Evolutionary conservation across 2,329 filamentous ascomycete genomes (phyloP).

Genomic region (Hawksworthiomyces lignivorus): DNA sequence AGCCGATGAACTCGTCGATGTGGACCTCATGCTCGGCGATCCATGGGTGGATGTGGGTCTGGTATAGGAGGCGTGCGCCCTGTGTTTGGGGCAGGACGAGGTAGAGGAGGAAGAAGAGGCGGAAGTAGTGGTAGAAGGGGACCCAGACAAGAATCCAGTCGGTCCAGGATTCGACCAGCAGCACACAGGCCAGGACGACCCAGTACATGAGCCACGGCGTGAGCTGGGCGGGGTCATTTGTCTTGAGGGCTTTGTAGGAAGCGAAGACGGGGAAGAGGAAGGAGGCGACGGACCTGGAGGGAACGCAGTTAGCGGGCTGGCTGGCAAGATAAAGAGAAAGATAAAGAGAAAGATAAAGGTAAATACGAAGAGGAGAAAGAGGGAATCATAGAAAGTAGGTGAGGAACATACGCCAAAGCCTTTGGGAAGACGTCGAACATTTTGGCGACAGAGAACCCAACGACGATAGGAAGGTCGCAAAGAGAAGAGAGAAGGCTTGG

Average conservation of each 20-base stretch:
- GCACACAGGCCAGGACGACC: constrained; percentile 77
- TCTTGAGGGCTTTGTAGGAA: constrained; percentile 95
- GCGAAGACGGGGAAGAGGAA: constrained; percentile 94
- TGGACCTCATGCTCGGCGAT: constrained; percentile 76
- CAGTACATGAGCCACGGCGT: constrained; percentile 99
- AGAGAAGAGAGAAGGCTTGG: too few relatives aligned
- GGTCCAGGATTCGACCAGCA: constrained; percentile 79
- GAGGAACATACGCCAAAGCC: constrained; percentile 13
- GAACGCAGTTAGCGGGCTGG: constrained; percentile 4
- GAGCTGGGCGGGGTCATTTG: constrained; percentile 77
- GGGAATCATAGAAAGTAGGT: too few relatives aligned
- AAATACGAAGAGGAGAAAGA: neutral
- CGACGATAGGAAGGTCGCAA: too few relatives aligned
- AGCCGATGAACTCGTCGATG: constrained; percentile 85
- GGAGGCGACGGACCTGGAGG: constrained; percentile 67
- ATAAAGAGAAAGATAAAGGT: too few relatives aligned
- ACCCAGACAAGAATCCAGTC: constrained; percentile 84
- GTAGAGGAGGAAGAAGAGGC: constrained; percentile 81
- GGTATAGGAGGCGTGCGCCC: constrained; percentile 79
- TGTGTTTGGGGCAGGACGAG: constrained; percentile 97
- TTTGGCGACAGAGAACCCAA: too few relatives aligned
- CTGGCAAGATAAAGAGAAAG: neutral
- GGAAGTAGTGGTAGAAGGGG: constrained; percentile 89
- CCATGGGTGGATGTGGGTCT: constrained; percentile 79
- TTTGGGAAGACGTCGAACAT: constrained; percentile 17